Evolutionary conservation across 2,329 filamentous ascomycete genomes (phyloP).

Genomic region (Ascochyta viciae-villosae): DNA sequence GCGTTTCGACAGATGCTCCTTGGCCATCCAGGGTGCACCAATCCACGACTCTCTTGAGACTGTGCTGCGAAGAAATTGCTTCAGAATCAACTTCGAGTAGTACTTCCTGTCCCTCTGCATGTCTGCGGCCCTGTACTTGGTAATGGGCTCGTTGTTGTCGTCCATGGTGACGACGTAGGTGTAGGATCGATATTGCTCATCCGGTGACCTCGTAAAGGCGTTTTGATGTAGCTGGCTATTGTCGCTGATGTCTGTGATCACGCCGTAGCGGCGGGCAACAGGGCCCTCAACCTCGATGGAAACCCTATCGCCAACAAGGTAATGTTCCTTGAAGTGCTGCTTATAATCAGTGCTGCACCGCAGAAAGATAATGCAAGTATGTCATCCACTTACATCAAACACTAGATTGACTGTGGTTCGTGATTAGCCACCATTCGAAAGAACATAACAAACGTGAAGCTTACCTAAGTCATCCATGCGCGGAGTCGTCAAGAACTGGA

Average conservation of each 20-base stretch:
- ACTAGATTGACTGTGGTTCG: constrained; percentile 37
- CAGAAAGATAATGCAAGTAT: background rate
- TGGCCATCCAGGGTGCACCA: constrained; percentile 96
- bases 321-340: constrained; percentile 47
- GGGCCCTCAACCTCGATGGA: constrained; percentile 39
- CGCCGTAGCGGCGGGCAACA: constrained; percentile 34
- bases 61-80: constrained; percentile 93
- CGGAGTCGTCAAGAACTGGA: constrained; percentile 84
- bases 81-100: constrained; percentile 92
- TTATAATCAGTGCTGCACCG: constrained; percentile 5
- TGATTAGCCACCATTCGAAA: constrained; percentile 39
- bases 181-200: constrained; percentile 41
- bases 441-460: constrained; percentile 23
- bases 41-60: constrained; percentile 92
- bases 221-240: constrained; percentile 39
- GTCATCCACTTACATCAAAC: constrained; percentile 34
- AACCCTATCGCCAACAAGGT: constrained; percentile 42
- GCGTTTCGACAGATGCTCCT: constrained; percentile 79
- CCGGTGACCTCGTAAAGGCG: constrained; percentile 34
- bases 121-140: constrained; percentile 57
- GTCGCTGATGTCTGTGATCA: constrained; percentile 42
- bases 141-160: constrained; percentile 56
- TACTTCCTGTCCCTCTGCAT: constrained; percentile 86
- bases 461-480: constrained; percentile 82
- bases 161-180: constrained; percentile 45